A percentile compares a stretch with the other conserved stretches of the same genome.
Evolutionary conservation across 148 eudicot species (phyloP).

Genomic region (Rhododendron williamsianum): DNA sequence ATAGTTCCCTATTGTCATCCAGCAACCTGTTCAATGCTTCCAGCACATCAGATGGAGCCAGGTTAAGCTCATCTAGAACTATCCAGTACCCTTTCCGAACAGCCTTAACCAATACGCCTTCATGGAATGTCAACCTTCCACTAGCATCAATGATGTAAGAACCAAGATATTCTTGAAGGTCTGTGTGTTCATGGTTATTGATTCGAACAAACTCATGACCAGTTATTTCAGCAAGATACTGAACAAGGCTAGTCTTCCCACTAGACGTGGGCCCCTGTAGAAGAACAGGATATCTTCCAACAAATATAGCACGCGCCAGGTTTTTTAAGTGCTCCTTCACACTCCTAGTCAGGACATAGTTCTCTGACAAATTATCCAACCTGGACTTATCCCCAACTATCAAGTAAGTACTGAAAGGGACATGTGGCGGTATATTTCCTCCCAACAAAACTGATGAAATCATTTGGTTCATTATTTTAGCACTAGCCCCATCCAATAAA

Average conservation of each 20-base stretch:
- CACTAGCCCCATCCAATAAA: conserved; percentile 64
- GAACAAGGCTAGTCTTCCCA: conserved; percentile 94
- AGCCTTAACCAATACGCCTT: conserved; percentile 88
- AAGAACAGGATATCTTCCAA: conserved; percentile 86
- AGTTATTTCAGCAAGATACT: conserved; percentile 85
- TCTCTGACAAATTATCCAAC: conserved; percentile 37
- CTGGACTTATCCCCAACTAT: conserved; percentile 19
- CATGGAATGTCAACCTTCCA: conserved; percentile 84
- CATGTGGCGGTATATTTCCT: conserved; percentile 37
- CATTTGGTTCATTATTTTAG: conserved; percentile 50
- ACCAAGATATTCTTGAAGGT: conserved; percentile 91
- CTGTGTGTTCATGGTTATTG: conserved; percentile 96
- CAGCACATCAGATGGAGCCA: conserved; percentile 93
- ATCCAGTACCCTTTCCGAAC: conserved; percentile 90
- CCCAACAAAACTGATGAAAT: conserved; percentile 49
- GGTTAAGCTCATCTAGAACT: conserved; percentile 93
- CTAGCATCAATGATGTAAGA: conserved; percentile 80
- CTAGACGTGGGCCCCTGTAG: conserved; percentile 98
- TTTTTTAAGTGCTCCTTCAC: conserved; percentile 72
- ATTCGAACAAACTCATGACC: conserved; percentile 90
- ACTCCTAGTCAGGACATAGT: conserved; percentile 65
- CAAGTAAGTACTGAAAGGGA: conserved; percentile 43
- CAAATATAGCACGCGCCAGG: conserved; percentile 70
- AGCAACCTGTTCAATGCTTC: conserved; percentile 91
- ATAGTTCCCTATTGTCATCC: conserved; percentile 92